Conservation (phyloP, 108 stramenopile species). For the Schizochytrium sp. region DNA sequence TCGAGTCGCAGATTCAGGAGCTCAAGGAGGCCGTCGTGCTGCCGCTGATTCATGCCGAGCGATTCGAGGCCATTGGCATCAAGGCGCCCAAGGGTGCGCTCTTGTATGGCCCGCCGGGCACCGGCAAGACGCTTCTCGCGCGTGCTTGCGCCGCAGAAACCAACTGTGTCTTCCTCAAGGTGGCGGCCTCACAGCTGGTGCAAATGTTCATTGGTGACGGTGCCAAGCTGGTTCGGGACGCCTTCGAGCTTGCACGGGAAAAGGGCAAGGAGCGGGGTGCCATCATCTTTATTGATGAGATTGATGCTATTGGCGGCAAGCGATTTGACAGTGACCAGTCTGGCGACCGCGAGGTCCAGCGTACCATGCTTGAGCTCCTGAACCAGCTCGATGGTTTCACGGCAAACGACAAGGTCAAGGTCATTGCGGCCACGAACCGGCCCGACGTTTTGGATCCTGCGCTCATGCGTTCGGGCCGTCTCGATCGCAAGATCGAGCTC, state of each 20-base stretch:
- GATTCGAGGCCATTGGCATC: constrained; percentile 96
- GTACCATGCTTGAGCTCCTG: constrained; percentile 97
- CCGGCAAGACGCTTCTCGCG: constrained; percentile 96
- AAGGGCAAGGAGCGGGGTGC: constrained; percentile 71
- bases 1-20: constrained; percentile 97
- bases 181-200: constrained; percentile 95
- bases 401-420: constrained; percentile 97
- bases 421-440: constrained; percentile 96
- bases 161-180: constrained; percentile 95
- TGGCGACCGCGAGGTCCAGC: constrained; percentile 97
- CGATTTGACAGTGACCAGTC: constrained; percentile 95
- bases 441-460: constrained; percentile 98
- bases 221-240: constrained; percentile 96
- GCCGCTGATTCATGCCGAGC: constrained; percentile 97
- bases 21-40: constrained; percentile 96
- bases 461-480: constrained; percentile 81
- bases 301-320: constrained; percentile 98
- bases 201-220: constrained; percentile 99
- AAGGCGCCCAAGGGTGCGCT: constrained; percentile 98
- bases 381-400: constrained; percentile 95
- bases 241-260: constrained; percentile 92
- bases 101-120: constrained; percentile 90
- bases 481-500: constrained; percentile 98
- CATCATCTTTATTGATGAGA: constrained; percentile 97
- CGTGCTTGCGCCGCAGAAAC: constrained; percentile 98